A percentile compares a stretch with the other conserved stretches of the same genome.
Conservation (phyloP, 495 filamentous ascomycete species). For the Hypoxylon perforatum region DNA sequence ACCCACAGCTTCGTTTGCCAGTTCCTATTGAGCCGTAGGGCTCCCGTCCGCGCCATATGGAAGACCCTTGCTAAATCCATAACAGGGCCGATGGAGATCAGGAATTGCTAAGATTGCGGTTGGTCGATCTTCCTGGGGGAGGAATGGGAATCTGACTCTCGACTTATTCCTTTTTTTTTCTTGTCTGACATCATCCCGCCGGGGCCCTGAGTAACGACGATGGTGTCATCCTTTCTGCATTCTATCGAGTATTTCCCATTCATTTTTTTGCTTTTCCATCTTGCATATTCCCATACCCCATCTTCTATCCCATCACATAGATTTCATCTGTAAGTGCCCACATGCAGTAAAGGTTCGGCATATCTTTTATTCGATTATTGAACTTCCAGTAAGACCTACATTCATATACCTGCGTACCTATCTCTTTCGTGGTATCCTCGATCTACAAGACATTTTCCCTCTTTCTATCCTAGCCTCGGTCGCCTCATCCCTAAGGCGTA, state of each 20-base stretch:
- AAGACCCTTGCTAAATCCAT: conserved; percentile 31
- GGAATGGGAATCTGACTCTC: conserved; percentile 24
- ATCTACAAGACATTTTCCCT: conserved; percentile 11
- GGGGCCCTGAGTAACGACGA: conserved; percentile 39
- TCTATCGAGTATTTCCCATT: conserved; percentile 1
- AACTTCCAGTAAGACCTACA: neutral
- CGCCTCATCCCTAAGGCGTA: conserved; percentile 3
- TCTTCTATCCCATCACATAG: neutral
- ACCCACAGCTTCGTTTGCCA: neutral
- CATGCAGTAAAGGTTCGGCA: neutral
- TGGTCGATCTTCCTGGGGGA: conserved; percentile 37
- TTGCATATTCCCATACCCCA: neutral
- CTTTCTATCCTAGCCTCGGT: conserved; percentile 3
- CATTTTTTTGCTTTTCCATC: conserved; percentile 13
- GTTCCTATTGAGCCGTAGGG: conserved; percentile 5
- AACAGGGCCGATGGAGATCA: conserved; percentile 35
- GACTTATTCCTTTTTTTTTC: conserved; percentile 10
- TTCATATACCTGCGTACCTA: neutral
- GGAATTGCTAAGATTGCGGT: conserved; percentile 38
- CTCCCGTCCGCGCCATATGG: neutral
- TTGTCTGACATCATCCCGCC: conserved; percentile 45
- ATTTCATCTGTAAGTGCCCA: too few species aligned
- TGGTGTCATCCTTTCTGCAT: conserved; percentile 36
- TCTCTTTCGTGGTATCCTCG: neutral
- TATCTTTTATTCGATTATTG: neutral